These are phyloP conservation scores for Polyplosphaeria fusca DNA, from an alignment of 495 filamentous ascomycete genomes.

Conservation along the genomic window DNA sequence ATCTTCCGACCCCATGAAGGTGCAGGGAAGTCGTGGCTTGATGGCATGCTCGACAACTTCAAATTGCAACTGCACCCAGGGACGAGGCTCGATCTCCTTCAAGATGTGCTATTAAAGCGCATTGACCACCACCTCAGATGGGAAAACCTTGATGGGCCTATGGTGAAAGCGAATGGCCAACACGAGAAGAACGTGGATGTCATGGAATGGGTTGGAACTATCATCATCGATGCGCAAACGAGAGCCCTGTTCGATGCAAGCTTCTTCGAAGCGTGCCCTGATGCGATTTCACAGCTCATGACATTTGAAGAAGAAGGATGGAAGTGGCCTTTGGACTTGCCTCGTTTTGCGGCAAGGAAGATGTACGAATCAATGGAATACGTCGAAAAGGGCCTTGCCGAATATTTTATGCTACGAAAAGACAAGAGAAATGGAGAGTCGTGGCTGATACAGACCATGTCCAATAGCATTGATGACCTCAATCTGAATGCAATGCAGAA, in stretches of 20 bases:
- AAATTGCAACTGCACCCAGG: slow-evolving; percentile 32
- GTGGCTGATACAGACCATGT: slow-evolving; percentile 25
- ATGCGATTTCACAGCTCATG: slow-evolving; percentile 25
- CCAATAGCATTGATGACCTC: slow-evolving; percentile 2
- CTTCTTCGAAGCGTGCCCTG: slow-evolving; percentile 31
- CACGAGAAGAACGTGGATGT: slow-evolving; percentile 22
- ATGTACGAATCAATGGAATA: not conserved
- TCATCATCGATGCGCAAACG: slow-evolving; percentile 29
- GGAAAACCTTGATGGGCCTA: not conserved
- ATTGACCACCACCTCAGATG: not conserved
- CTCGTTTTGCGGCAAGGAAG: slow-evolving; percentile 13
- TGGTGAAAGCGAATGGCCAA: not conserved
- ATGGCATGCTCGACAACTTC: not conserved
- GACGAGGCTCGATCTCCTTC: slow-evolving; percentile 14
- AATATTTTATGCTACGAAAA: slow-evolving; percentile 32
- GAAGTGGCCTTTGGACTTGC: slow-evolving; percentile 29
- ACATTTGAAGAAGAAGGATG: slow-evolving; percentile 37
- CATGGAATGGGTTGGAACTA: slow-evolving; percentile 5
- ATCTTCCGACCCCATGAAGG: not conserved
- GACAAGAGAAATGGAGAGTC: slow-evolving; percentile 20
- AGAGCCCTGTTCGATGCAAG: slow-evolving; percentile 34
- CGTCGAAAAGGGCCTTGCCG: slow-evolving; percentile 24
- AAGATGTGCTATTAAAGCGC: not conserved
- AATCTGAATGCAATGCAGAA: not conserved
- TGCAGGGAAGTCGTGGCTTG: slow-evolving; percentile 1